phyloP scores from a whole-genome alignment of 2,329 filamentous ascomycete species.

The Didymella arachidicola region DNA sequence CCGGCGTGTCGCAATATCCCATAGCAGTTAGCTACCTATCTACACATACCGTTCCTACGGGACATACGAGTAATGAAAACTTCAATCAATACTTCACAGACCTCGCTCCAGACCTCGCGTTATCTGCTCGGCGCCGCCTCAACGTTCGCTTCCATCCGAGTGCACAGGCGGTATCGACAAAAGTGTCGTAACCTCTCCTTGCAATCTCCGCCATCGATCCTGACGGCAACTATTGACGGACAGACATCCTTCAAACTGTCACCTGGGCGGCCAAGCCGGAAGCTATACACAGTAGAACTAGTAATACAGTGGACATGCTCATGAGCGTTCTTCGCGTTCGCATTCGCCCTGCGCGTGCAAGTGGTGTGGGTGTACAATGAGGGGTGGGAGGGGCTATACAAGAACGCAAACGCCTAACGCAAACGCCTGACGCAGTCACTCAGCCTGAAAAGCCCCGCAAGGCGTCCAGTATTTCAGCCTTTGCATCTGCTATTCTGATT shows the following conservation, averaged over 20 bases:
- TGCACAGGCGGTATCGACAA: constrained; percentile 15
- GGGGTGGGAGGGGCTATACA: constrained; percentile 20
- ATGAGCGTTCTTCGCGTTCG: constrained; percentile 15
- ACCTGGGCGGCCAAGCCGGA: constrained; percentile 9
- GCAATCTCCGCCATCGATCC: constrained; percentile 22
- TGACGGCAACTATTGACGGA: constrained; percentile 17
- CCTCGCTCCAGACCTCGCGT: constrained; percentile 2
- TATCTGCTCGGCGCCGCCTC: constrained; percentile 12
- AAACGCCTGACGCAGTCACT: constrained; percentile 3
- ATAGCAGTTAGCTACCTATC: constrained; percentile 20
- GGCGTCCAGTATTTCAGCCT: constrained; percentile 11
- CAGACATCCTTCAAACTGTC: constrained; percentile 8
- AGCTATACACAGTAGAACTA: constrained; percentile 2
- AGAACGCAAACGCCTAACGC: constrained; percentile 12
- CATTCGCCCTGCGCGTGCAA: constrained; percentile 10
- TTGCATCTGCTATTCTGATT: not conserved
- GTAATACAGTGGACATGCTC: constrained; percentile 7
- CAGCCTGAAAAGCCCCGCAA: constrained; percentile 2
- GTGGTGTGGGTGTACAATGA: constrained; percentile 20
- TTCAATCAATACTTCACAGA: constrained; percentile 22
- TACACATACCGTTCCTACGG: constrained; percentile 13
- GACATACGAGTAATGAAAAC: constrained; percentile 22
- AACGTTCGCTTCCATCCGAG: constrained; percentile 22
- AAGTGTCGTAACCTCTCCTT: constrained; percentile 14
- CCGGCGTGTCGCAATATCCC: constrained; percentile 22